Evolutionary conservation across 441 rosid genomes (phyloP).

Genomic region (Cnidoscolus chayamansa): DNA sequence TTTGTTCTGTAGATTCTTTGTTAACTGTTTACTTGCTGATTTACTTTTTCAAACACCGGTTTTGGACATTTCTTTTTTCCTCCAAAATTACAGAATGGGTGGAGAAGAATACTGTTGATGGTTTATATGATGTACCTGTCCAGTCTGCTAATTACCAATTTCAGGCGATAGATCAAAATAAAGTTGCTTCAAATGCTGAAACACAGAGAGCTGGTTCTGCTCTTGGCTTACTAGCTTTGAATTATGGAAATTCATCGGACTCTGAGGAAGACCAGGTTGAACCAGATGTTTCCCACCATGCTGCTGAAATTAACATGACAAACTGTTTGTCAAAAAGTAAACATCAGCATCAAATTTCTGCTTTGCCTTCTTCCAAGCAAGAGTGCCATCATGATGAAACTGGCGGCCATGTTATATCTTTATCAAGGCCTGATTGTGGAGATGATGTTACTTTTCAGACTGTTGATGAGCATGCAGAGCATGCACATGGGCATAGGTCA

Average conservation of each 20-base stretch:
- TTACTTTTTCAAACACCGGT: conserved; percentile 14
- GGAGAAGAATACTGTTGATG: conserved; percentile 31
- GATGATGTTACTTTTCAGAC: conserved; percentile 33
- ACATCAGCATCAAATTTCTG: conserved; percentile 26
- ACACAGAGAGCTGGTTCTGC: conserved; percentile 44
- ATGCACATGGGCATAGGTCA: conserved; percentile 22
- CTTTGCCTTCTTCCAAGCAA: conserved; percentile 23
- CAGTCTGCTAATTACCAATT: conserved; percentile 36
- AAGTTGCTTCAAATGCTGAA: conserved; percentile 31
- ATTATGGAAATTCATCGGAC: conserved; percentile 89
- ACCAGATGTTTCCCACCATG: conserved; percentile 30
- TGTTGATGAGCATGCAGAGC: conserved; percentile 31
- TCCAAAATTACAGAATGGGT: conserved; percentile 43
- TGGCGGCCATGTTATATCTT: conserved; percentile 22
- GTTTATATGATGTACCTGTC: conserved; percentile 48
- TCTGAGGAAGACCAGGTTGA: conserved; percentile 73
- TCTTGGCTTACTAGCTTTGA: conserved; percentile 74
- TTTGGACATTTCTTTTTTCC: conserved; percentile 20
- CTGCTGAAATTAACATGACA: conserved; percentile 30
- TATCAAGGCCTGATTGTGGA: conserved; percentile 23
- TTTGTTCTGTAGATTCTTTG: not conserved
- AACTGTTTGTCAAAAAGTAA: conserved; percentile 32
- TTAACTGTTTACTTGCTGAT: conserved; percentile 5
- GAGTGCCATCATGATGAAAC: conserved; percentile 32
- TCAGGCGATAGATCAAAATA: conserved; percentile 38